Base-by-base conservation (phyloP, 2,329 filamentous ascomycete genomes). In the Aspergillus pseudoglaucus region DNA sequence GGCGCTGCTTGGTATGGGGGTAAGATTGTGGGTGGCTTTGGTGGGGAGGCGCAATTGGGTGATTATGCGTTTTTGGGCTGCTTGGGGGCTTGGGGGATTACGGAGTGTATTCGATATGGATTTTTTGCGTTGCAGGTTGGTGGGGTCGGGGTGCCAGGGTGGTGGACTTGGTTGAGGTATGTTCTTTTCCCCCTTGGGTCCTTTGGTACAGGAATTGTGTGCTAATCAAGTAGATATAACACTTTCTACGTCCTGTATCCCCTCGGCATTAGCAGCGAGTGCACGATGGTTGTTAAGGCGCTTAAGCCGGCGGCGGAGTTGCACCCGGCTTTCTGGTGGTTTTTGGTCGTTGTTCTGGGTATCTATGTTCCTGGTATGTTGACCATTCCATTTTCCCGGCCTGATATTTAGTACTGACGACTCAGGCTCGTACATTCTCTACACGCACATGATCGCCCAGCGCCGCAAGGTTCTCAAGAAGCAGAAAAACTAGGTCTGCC, bases 371-470 rank as follows among this genome's bases (percentile, higher is more conserved):
- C 90, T 40, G 86, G 88, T 87, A 74, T 64, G 82, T n/a, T n/a
- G n/a, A n/a, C n/a, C n/a, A n/a, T n/a, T n/a, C n/a, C n/a, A n/a
- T n/a, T n/a, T n/a, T n/a, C n/a, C n/a, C n/a, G n/a, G n/a, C n/a
- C n/a, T n/a, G n/a, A n/a, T n/a, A n/a, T n/a, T n/a, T n/a, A n/a
- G n/a, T n/a, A n/a, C 18, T 18, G 8, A 22, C 22, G 17, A 46
- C 56, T 63, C 17, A 85, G 88, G 74, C 62, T 81, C 87, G 3
- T 95, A 93, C 61, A 79, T 94, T 47, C 72, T 97, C 49, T 97
- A 93, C 66, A 89, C 87, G 18, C 87, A 98, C 70, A 97, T 98
- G 93, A 88, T 97, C 77, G 77, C 78, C 52, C 93, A 98, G 78
- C 79, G 91, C 58, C 78, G 81, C 56, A 95, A 89, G 78, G 81